phyloP scores from a whole-genome alignment of 2,329 filamentous ascomycete genomes.

The Geosmithia putterillii region DNA sequence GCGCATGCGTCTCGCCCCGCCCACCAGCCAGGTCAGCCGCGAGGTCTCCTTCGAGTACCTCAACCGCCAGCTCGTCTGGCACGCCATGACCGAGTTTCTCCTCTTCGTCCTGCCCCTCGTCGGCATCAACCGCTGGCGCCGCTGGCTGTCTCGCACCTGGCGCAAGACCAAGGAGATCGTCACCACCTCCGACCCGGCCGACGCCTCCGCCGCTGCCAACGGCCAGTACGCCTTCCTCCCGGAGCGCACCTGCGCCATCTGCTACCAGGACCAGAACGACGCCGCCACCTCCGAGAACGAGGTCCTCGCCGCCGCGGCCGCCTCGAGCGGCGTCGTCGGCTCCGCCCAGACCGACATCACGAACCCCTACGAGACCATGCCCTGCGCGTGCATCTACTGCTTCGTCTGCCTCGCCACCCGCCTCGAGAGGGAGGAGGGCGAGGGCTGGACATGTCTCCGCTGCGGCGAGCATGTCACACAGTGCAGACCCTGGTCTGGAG shows the following conservation, averaged over 20 bases:
- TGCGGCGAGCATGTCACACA: constrained; percentile 76
- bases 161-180: constrained; percentile 60
- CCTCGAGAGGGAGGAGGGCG: constrained; percentile 83
- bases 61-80: constrained; percentile 96
- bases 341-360: constrained; percentile 88
- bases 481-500: constrained; percentile 84
- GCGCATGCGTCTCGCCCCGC: constrained; percentile 72
- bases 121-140: constrained; percentile 82
- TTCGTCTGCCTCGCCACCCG: constrained; percentile 89
- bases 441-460: constrained; percentile 83
- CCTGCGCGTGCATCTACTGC: constrained; percentile 89
- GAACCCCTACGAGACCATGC: constrained; percentile 85
- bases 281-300: constrained; percentile 60
- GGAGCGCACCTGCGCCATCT: constrained; percentile 91
- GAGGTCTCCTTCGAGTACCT: constrained; percentile 97
- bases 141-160: constrained; percentile 83
- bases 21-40: constrained; percentile 71
- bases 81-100: constrained; percentile 99
- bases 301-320: constrained; percentile 56
- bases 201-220: constrained; percentile 35
- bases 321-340: constrained; percentile 67
- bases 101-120: constrained; percentile 95
- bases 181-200: constrained; percentile 16
- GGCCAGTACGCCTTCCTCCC: constrained; percentile 80
- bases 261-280: constrained; percentile 86